These are phyloP conservation scores for Inga leiocalycina DNA, from an alignment of 306 rosid species.

Conservation along the genomic window DNA sequence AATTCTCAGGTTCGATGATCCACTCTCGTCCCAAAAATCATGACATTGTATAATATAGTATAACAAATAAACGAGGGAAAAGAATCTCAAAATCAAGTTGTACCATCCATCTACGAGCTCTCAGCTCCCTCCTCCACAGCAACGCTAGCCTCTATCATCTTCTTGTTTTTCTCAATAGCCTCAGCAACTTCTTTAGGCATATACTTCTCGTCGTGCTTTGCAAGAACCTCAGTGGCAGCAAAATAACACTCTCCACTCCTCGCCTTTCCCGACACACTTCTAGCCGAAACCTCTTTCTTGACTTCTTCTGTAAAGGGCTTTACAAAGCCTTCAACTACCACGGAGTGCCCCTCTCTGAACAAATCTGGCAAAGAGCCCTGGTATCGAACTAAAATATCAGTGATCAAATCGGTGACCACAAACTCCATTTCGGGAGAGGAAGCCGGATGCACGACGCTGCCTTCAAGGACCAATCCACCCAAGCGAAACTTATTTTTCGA, in stretches of 20 bases:
- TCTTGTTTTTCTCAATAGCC: conserved; percentile 90
- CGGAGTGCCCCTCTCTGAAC: conserved; percentile 93
- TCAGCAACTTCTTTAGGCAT: conserved; percentile 87
- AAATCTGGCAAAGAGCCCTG: conserved; percentile 83
- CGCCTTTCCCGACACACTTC: conserved; percentile 72
- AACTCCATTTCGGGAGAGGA: conserved; percentile 80
- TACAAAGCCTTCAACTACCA: conserved; percentile 84
- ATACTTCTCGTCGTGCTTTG: conserved; percentile 96
- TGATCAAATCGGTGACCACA: conserved; percentile 81
- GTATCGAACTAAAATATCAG: conserved; percentile 81
- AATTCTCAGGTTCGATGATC: conserved; percentile 19
- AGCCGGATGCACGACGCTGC: conserved; percentile 77
- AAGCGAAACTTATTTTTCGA: conserved; percentile 77
- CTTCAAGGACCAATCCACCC: conserved; percentile 92
- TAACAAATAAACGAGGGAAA: neutral
- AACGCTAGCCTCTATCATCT: conserved; percentile 49
- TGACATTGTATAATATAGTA: neutral
- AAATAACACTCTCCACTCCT: conserved; percentile 70
- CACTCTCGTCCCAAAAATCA: conserved; percentile 10
- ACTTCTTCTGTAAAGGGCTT: conserved; percentile 80
- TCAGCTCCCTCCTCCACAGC: conserved; percentile 33
- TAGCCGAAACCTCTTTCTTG: conserved; percentile 50
- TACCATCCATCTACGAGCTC: conserved; percentile 36
- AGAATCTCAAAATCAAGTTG: neutral
- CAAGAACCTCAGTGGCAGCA: conserved; percentile 79